Evolutionary conservation across 495 filamentous ascomycete genomes (phyloP).

Genomic region (Achaetomiella virescens): DNA sequence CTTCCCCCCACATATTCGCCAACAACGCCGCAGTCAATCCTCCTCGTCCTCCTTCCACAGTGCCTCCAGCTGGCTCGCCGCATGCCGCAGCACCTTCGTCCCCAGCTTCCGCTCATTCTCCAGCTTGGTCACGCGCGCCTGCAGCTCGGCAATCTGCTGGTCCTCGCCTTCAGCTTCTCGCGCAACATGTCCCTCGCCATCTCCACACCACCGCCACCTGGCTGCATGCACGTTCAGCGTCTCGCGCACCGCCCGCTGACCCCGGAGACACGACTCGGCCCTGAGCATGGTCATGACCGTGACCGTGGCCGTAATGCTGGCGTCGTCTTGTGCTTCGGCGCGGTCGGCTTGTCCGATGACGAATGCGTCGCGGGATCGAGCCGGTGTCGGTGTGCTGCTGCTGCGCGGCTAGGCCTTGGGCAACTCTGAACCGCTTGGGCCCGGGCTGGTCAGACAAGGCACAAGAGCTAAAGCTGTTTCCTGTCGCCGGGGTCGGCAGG

Average conservation of each 20-base stretch:
- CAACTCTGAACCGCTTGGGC: conserved; percentile 5
- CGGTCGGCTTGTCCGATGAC: neutral
- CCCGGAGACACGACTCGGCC: conserved; percentile 32
- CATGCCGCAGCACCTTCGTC: conserved; percentile 16
- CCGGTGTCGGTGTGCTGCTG: conserved; percentile 6
- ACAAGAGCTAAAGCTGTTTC: neutral
- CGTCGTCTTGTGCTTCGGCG: conserved; percentile 25
- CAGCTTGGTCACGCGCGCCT: conserved; percentile 40
- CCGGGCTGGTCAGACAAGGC: neutral
- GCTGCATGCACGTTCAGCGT: conserved; percentile 53
- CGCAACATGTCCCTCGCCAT: conserved; percentile 58
- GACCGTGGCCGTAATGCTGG: conserved; percentile 48
- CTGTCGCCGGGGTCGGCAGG: conserved; percentile 4
- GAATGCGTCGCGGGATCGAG: neutral
- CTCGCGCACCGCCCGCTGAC: conserved; percentile 37
- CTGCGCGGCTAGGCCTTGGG: conserved; percentile 30
- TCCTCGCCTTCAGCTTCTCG: conserved; percentile 57
- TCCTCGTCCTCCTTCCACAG: neutral
- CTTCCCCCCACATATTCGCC: neutral
- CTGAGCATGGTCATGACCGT: conserved; percentile 47
- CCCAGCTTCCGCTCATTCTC: conserved; percentile 50
- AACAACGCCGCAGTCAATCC: neutral
- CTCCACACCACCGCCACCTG: conserved; percentile 49
- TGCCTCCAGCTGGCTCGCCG: conserved; percentile 18
- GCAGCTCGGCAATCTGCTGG: conserved; percentile 47